phyloP scores from a whole-genome alignment of 208 protist species.

The Wallacemonas sp. region DNA sequence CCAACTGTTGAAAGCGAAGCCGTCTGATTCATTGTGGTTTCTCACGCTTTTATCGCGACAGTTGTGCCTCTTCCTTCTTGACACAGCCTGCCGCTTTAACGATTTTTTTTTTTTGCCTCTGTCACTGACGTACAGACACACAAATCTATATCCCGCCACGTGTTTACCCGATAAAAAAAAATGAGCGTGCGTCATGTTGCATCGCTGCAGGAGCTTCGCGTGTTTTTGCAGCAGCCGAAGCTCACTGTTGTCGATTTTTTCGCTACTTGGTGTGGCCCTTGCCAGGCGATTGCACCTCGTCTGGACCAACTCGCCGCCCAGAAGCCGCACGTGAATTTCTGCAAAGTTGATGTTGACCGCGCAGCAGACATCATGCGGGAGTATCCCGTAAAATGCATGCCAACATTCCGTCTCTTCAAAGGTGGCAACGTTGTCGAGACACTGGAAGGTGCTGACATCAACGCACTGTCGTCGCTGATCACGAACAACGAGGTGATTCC shows the following conservation, averaged over 20 bases:
- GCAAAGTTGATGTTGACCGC: slow-evolving; percentile 70
- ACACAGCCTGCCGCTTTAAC: too few species aligned
- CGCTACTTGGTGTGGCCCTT: slow-evolving; percentile 74
- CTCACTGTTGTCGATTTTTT: slow-evolving; percentile 83
- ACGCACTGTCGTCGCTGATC: slow-evolving; percentile 31
- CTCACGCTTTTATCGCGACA: too few species aligned
- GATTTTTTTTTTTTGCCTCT: slow-evolving; percentile 1
- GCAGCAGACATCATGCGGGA: slow-evolving; percentile 39
- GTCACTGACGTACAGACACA: background rate
- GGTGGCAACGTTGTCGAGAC: slow-evolving; percentile 44
- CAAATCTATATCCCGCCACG: background rate
- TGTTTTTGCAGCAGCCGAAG: slow-evolving; percentile 36
- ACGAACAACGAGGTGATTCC: slow-evolving; percentile 50
- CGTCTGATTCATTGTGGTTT: too few species aligned
- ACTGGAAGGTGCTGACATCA: slow-evolving; percentile 71
- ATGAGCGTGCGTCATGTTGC: slow-evolving; percentile 44
- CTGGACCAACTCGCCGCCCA: slow-evolving; percentile 45
- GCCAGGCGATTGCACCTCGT: slow-evolving; percentile 51
- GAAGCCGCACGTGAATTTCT: slow-evolving; percentile 69
- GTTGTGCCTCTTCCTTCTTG: too few species aligned
- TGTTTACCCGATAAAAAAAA: slow-evolving; percentile 4
- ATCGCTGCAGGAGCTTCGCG: slow-evolving; percentile 41
- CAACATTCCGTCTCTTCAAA: slow-evolving; percentile 73
- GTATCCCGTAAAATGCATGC: slow-evolving; percentile 64
- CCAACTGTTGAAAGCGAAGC: too few species aligned